phyloP scores from a whole-genome alignment of 371 early-diverging fungal species.

The Haplosporangium sp. region DNA sequence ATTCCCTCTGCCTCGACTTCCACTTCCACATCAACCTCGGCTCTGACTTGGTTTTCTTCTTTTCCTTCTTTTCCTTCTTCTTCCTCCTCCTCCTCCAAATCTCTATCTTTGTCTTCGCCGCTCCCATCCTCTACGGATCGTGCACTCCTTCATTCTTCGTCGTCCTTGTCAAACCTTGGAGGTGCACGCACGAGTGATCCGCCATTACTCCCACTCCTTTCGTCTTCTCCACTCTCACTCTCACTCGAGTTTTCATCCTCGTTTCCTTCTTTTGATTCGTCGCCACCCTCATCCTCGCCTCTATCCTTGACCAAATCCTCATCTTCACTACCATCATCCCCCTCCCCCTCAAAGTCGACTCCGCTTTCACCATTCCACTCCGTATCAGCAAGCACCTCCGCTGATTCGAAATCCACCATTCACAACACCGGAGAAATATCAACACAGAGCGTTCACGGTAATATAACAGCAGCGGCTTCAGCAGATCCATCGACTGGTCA shows the following conservation, averaged over 20 bases:
- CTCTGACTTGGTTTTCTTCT: constrained; percentile 1
- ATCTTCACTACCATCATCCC: constrained; percentile 13
- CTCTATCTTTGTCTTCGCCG: constrained; percentile 1
- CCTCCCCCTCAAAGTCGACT: constrained; percentile 1
- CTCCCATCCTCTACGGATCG: not conserved
- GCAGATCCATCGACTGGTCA: constrained; percentile 15
- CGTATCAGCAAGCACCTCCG: not conserved
- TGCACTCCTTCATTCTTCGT: constrained; percentile 6
- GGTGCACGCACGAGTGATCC: constrained; percentile 1
- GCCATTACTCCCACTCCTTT: constrained; percentile 26
- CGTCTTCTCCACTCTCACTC: constrained; percentile 36
- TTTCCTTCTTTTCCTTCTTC: constrained; percentile 4
- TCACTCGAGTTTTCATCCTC: constrained; percentile 34
- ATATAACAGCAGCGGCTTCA: constrained; percentile 15
- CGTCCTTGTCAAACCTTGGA: not conserved
- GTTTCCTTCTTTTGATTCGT: constrained; percentile 22
- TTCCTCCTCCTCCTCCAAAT: constrained; percentile 3
- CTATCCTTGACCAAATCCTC: constrained; percentile 6
- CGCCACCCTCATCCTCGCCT: constrained; percentile 6
- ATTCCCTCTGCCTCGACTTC: not conserved
- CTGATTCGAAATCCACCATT: not conserved
- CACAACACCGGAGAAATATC: not conserved
- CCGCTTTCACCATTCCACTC: not conserved
- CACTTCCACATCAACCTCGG: constrained; percentile 1
- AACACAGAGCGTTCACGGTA: not conserved